A percentile compares a stretch with the other conserved stretches of the same genome.
phyloP scores from a whole-genome alignment of 306 rosid species.

The Pachyrhizus erosus region DNA sequence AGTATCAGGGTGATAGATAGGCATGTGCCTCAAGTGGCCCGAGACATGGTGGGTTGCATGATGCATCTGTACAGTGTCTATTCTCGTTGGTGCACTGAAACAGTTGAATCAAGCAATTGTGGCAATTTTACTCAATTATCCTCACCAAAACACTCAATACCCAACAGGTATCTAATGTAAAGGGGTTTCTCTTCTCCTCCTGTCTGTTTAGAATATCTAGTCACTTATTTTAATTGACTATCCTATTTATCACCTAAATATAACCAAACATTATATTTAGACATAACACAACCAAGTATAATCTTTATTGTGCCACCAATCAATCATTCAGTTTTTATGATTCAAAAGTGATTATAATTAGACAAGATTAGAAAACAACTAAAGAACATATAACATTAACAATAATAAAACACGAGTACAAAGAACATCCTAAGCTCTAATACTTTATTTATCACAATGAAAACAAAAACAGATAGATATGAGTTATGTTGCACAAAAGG shows the following conservation, averaged over 20 bases:
- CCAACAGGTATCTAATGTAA: constrained; percentile 9
- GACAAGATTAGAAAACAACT: constrained; percentile 2
- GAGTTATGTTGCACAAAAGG: neutral
- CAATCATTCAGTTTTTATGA: constrained; percentile 19
- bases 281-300: neutral
- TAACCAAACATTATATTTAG: neutral
- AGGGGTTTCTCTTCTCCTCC: neutral
- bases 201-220: constrained; percentile 11
- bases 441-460: constrained; percentile 17
- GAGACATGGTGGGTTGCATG: no score
- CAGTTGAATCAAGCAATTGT: no score
- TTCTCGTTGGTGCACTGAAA: no score
- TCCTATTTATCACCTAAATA: constrained; percentile 10
- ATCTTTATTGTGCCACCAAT: neutral
- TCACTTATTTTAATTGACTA: neutral
- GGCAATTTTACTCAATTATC: constrained; percentile 7
- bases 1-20: no score
- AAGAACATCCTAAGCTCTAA: constrained; percentile 9
- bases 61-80: no score
- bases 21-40: no score
- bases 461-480: constrained; percentile 18
- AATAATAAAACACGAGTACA: constrained; percentile 6
- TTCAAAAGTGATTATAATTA: constrained; percentile 16
- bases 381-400: neutral
- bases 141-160: constrained; percentile 10